Percentiles rank a stretch among this genome's conserved stretches.
phyloP scores from a whole-genome alignment of 2,329 filamentous ascomycete genomes.

The Aspergillus versicolor region DNA sequence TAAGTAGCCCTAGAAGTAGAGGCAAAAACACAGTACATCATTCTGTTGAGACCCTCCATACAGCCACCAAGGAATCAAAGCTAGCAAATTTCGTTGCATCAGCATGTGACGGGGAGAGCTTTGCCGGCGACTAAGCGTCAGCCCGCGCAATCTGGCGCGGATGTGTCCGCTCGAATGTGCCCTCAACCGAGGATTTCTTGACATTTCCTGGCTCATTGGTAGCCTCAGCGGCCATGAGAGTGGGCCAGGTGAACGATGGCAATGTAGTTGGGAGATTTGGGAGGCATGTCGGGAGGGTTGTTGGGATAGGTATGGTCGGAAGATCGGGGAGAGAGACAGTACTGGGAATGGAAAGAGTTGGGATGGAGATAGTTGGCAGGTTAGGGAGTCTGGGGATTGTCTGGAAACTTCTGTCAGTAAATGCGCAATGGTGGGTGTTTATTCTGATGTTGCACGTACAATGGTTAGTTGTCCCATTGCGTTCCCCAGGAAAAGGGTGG shows the following conservation, averaged over 20 bases:
- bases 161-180: constrained; percentile 21
- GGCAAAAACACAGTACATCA: neutral
- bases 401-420: neutral
- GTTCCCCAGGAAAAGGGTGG: constrained; percentile 23
- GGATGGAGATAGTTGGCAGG: neutral
- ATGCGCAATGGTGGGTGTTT: neutral
- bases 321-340: neutral
- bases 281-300: neutral
- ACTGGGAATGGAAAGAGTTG: neutral
- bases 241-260: neutral
- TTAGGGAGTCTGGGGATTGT: neutral
- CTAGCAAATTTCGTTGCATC: neutral
- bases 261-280: neutral
- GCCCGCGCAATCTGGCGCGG: constrained; percentile 27
- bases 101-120: neutral
- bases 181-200: neutral
- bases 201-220: neutral
- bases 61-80: neutral
- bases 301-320: neutral
- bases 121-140: constrained; percentile 11
- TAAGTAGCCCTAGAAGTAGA: neutral
- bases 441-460: neutral
- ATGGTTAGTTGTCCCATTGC: constrained; percentile 21
- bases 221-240: neutral
- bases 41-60: neutral